Evolutionary conservation across 78 protist species (phyloP).

Genomic region (Polysphondylium violaceum): DNA sequence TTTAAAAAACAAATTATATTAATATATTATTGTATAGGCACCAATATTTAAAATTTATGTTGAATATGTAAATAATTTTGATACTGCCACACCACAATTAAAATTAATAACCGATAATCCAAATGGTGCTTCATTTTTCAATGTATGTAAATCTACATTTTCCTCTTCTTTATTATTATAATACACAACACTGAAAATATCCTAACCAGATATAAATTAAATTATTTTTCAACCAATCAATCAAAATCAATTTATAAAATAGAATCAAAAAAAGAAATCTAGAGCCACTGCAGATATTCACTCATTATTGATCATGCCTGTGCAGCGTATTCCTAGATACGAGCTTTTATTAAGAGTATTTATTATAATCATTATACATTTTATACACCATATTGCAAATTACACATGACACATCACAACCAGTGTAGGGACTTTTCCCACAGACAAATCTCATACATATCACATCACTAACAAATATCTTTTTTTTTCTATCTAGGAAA

Average conservation of each 20-base stretch:
- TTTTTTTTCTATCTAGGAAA: no score
- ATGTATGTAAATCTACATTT: constrained; percentile 5
- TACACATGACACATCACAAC: no score
- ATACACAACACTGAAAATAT: background rate
- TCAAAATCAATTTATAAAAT: background rate
- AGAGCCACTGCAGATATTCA: constrained; percentile 37
- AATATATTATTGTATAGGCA: constrained; percentile 17
- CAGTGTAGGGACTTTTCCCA: no score
- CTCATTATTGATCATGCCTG: constrained; percentile 66
- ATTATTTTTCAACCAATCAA: background rate
- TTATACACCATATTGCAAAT: no score
- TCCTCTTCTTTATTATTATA: no score
- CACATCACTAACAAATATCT: no score
- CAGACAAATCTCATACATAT: no score
- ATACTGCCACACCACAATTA: constrained; percentile 28
- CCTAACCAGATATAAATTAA: background rate
- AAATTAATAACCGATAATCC: constrained; percentile 37
- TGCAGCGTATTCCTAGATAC: constrained; percentile 63
- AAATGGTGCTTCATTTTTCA: constrained; percentile 24
- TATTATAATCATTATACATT: background rate
- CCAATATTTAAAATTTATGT: constrained; percentile 73
- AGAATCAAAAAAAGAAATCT: constrained; percentile 45
- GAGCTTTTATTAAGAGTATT: constrained; percentile 57
- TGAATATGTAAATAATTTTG: constrained; percentile 72
- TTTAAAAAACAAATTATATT: background rate